phyloP scores from a whole-genome alignment of 345 rosid species.

The Moricandia moricandioides region DNA sequence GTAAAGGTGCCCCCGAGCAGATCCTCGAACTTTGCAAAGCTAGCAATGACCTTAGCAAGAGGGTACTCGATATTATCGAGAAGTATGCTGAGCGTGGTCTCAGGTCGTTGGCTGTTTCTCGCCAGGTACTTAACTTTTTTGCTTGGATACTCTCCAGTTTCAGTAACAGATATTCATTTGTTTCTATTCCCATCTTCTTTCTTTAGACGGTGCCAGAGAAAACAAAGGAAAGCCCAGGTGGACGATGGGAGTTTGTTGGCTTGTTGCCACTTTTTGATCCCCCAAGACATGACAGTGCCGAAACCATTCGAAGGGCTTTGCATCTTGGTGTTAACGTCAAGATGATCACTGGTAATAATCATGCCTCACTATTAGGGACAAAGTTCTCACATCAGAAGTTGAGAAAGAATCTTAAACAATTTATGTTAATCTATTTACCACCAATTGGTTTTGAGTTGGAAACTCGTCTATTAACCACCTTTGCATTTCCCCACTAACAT shows the following conservation, averaged over 20 bases:
- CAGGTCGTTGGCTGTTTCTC: constrained; percentile 86
- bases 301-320: constrained; percentile 90
- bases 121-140: constrained; percentile 54
- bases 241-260: constrained; percentile 89
- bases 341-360: constrained; percentile 84
- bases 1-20: constrained; percentile 97
- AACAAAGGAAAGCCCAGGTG: constrained; percentile 72
- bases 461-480: neutral
- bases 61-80: constrained; percentile 75
- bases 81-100: constrained; percentile 97
- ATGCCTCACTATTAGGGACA: neutral
- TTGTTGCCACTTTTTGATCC: constrained; percentile 95
- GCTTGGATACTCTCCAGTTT: constrained; percentile 4
- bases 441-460: neutral
- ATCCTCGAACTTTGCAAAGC: constrained; percentile 70
- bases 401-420: no score
- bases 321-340: constrained; percentile 93
- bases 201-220: constrained; percentile 82
- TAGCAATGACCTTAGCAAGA: constrained; percentile 74
- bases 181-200: neutral
- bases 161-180: neutral
- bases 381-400: no score
- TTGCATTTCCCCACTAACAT: neutral
- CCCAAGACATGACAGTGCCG: constrained; percentile 99
- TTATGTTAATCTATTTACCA: neutral